Base-by-base conservation (phyloP, 2,329 filamentous ascomycete species). In the Aphanocladium album region DNA sequence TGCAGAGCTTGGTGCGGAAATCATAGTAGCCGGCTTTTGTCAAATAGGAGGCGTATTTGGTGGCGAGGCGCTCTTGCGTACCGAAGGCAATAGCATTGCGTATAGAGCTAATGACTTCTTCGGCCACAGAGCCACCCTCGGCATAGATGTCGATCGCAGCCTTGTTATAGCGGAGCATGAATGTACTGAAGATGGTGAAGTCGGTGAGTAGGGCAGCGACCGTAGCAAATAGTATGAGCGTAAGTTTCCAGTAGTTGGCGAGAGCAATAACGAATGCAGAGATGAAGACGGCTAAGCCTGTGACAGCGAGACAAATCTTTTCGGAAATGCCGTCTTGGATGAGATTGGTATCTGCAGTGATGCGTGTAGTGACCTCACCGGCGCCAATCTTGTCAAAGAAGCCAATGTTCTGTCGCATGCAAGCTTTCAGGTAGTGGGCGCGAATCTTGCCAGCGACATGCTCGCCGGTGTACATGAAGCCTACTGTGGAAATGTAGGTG, bases 251-350 rank as follows among this genome's bases (percentile, higher is more conserved):
- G 74, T 89, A 96, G 69, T 90, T 90, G 74, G 93, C 76, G 72
- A 96, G 98, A 2, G 89, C 91, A 65, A 99, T 93, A 60, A 97
- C 79, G 66, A 96, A 96, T 17, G 92, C 91, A 0, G 93, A 87
- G 60, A 96, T 77, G 69, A 98, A 98, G 9, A 91, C 93, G 1
- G 92, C 86, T 4, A 92, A 54, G 14, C 90, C 90, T 16, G 87
- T 85, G 60, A 96, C 72, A 0, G 90, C 92, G 64, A 96, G 77
- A 16, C 86, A 87, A 49, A 96, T 83, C 77, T 96, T 96, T 73
- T 96, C 91, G 0, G 91, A 96, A 50, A 99, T 91, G 60, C 92
- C 93, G 66, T 96, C 93, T 73, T 97, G 93, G 60, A 98, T 88
- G 57, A 96, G 79, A 69, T 96, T 97, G 49, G 91, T 96, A 72